A percentile compares a stretch with the other conserved stretches of the same genome.
Conservation (phyloP, 2,329 filamentous ascomycete species). For the Microsporum ferrugineum region DNA sequence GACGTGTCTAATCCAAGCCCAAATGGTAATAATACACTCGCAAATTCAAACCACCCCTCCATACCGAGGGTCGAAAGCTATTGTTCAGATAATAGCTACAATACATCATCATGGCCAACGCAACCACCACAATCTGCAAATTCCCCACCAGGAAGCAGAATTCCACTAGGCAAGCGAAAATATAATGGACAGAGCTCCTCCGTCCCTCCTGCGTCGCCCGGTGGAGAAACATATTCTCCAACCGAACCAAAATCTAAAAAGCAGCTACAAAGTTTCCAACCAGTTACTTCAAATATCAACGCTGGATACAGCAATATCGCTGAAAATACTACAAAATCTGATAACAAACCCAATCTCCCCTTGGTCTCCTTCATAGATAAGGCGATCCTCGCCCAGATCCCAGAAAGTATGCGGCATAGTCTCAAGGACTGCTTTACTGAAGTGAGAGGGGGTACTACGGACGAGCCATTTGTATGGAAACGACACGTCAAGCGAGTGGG, state of each 20-base stretch:
- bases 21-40: not conserved
- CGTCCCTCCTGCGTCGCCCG: not conserved
- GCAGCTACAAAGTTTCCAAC: not conserved
- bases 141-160: not conserved
- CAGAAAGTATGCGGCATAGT: not conserved
- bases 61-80: not conserved
- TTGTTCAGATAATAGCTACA: not conserved
- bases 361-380: not conserved
- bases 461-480: slow-evolving; percentile 17
- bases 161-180: not conserved
- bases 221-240: not conserved
- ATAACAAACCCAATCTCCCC: not conserved
- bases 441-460: not conserved
- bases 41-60: not conserved
- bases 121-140: not conserved
- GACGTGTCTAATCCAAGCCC: not conserved
- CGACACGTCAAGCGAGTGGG: slow-evolving; percentile 27
- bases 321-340: not conserved
- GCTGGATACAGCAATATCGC: not conserved
- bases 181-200: not conserved
- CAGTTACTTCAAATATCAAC: not conserved
- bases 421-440: not conserved
- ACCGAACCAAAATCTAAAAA: not conserved
- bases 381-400: not conserved
- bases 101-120: not conserved